Evolutionary conservation across 768 basidiomycete species (phyloP), one percentile per base, ranked within the genome.

Genomic region (Boletellus emodensis): DNA sequence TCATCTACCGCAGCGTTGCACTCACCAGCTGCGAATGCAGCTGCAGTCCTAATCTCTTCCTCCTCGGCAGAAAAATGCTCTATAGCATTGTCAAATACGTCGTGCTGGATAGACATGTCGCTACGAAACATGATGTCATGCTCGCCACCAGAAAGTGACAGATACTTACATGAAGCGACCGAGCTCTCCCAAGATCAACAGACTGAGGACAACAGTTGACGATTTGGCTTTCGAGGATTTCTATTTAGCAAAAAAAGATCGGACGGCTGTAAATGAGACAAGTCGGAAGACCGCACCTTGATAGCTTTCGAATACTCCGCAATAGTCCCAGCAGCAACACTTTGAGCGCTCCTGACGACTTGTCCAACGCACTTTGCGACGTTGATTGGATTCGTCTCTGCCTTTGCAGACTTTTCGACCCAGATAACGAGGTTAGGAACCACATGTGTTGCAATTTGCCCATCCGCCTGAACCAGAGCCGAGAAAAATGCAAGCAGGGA

Each of bases 21-120:
- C 78, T 52, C 59, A 85, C 92, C 92, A 32, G 90, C 90, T 44
- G 96, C 91, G 60, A 97, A 97, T 0, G 96, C 92, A 33, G 95
- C 94, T 33, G 94, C 91, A 32, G 89, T 82, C 40, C 93, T 79
- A 13, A 92, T 77, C 39, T 95, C 91, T 64, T 98, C 94, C 51
- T 87, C 82, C 34, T 89, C 84, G 1, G 83, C 76, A 3, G 77
- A 70, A 64, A 96, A 94, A 52, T 82, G 80, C 12, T 85, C 79
- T 37, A 96, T 81, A 0, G 85, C 77, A 46, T 79, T 76, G 28
- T 75, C 71, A 70, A 97, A 98, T 18, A 91, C 76, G n/a, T 88
- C 85, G 34, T 77, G 72, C 62, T 94, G 87, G 24, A 75, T 75
- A 1, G 86, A 83, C 81, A 98, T 86, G 61, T 98, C 95, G 56